These are phyloP conservation scores for Kurtzmaniella quercitrusa DNA, from an alignment of 1,139 yeast genomes.

Conservation along the genomic window DNA sequence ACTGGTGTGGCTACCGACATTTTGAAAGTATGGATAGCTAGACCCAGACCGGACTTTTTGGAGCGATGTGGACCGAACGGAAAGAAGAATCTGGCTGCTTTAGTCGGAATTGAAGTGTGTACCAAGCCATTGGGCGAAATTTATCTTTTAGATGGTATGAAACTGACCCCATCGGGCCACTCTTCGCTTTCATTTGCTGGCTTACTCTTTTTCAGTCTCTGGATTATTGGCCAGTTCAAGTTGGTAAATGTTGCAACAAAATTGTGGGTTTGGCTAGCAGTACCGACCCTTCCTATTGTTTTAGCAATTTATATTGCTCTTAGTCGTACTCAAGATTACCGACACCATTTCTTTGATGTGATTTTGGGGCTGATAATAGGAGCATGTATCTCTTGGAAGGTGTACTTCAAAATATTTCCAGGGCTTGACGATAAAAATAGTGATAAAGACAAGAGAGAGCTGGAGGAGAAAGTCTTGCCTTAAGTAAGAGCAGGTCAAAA, in stretches of 20 bases:
- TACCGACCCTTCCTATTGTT: slow-evolving; percentile 19
- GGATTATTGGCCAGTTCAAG: slow-evolving; percentile 38
- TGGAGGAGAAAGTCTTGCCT: not conserved
- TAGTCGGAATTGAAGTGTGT: slow-evolving; percentile 36
- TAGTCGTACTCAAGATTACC: slow-evolving; percentile 39
- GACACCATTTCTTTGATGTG: slow-evolving; percentile 44
- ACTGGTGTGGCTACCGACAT: slow-evolving; percentile 29
- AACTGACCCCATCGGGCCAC: slow-evolving; percentile 47
- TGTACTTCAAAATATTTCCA: slow-evolving; percentile 14
- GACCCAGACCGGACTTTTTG: slow-evolving; percentile 45
- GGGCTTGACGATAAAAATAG: slow-evolving; percentile 3
- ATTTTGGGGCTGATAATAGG: slow-evolving; percentile 35
- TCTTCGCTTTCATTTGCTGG: slow-evolving; percentile 42
- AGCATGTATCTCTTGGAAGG: slow-evolving; percentile 25
- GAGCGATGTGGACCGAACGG: slow-evolving; percentile 35
- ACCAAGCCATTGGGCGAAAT: slow-evolving; percentile 34
- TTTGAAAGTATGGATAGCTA: slow-evolving; percentile 43
- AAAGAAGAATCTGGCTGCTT: slow-evolving; percentile 24
- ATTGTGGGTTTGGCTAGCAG: not conserved
- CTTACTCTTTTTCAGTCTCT: slow-evolving; percentile 32
- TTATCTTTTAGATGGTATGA: slow-evolving; percentile 37
- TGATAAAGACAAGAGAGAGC: not conserved
- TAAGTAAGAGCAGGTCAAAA: not conserved
- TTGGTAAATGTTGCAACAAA: slow-evolving; percentile 6
- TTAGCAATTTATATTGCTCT: slow-evolving; percentile 35